Conservation (phyloP, 345 rosid species). For the Euphorbia pulcherrima region DNA sequence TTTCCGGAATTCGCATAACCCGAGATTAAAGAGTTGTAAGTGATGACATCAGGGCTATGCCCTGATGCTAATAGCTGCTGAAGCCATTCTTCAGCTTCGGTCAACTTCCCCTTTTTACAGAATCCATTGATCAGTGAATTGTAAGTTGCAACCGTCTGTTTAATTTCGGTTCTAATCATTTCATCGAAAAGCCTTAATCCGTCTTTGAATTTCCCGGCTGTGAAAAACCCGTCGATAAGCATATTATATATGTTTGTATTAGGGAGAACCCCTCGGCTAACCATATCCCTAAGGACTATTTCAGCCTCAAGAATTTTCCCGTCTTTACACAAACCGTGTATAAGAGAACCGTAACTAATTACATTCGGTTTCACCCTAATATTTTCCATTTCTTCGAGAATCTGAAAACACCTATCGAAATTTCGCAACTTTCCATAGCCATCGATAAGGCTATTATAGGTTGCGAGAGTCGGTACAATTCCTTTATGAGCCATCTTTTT, state of each 20-base stretch:
- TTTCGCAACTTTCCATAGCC: constrained; percentile 61
- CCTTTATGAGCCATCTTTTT: constrained; percentile 60
- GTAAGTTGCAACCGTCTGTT: constrained; percentile 64
- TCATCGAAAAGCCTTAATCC: constrained; percentile 61
- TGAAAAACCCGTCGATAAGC: constrained; percentile 58
- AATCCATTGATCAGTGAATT: constrained; percentile 68
- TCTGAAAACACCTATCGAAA: constrained; percentile 59
- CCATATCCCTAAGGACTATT: constrained; percentile 58
- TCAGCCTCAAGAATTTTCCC: constrained; percentile 77
- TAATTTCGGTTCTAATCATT: constrained; percentile 47
- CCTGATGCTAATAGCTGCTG: constrained; percentile 43
- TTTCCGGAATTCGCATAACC: constrained; percentile 55
- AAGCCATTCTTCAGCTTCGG: constrained; percentile 66
- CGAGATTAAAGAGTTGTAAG: constrained; percentile 67
- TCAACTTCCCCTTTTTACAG: constrained; percentile 47
- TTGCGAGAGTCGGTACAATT: constrained; percentile 50
- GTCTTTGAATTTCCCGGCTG: constrained; percentile 46
- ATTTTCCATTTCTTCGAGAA: constrained; percentile 77
- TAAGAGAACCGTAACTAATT: constrained; percentile 64
- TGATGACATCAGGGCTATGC: constrained; percentile 55
- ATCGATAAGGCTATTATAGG: constrained; percentile 56
- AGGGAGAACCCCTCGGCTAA: constrained; percentile 51
- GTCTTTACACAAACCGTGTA: constrained; percentile 62
- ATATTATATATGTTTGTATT: constrained; percentile 65
- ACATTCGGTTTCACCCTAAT: constrained; percentile 55